Evolutionary conservation across 2,329 filamentous ascomycete species (phyloP), one percentile per base, ranked within the genome.

Genomic region (Talaromyces sp.): DNA sequence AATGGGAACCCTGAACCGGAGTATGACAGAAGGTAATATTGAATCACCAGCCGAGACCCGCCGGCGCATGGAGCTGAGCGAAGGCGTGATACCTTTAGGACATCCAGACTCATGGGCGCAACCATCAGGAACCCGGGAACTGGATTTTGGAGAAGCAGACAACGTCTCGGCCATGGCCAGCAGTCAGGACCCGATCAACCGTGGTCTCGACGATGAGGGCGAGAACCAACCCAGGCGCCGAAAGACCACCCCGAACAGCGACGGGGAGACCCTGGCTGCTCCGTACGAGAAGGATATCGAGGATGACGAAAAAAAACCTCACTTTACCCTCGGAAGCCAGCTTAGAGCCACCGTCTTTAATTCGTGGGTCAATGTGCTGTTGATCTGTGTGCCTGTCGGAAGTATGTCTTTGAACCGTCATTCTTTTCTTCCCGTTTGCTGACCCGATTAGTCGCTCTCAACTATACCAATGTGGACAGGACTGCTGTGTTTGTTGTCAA

Each of bases 321-420:
- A 66, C 30, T 79, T 77, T 60, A 79, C 77, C 1, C 62, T 73
- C 33, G 70, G 68, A 16, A 72, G 73, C 51, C 77, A 79, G 67
- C 57, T 79, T 34, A 86, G 87, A 67, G 86, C 89, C 18, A 92
- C 91, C 0, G 68, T 96, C 3, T 85, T 96, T 66, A 88, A 86
- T 69, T 95, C 91, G 0, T 96, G 90, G 86, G 89, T 96, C 78
- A 97, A 97, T 71, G 71, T 96, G 28, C 78, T 97, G 30, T 79
- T 96, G 27, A 58, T 96, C 16, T 87, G 88, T 27, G 92, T 90
- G 0, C 93, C 93, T 0, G 85, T 87, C 36, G 93, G 93, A 62
- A 91, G 74, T 77, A 69, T 61, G 70, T 65, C 18, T 47, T 52
- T n/a, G 8, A 36, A 10, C 34, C 14, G 27, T 10, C 44, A 6